Evolutionary conservation across 768 basidiomycete genomes (phyloP), one percentile per base, ranked within the genome.

Genomic region (Tricholoma bakamatsutake): DNA sequence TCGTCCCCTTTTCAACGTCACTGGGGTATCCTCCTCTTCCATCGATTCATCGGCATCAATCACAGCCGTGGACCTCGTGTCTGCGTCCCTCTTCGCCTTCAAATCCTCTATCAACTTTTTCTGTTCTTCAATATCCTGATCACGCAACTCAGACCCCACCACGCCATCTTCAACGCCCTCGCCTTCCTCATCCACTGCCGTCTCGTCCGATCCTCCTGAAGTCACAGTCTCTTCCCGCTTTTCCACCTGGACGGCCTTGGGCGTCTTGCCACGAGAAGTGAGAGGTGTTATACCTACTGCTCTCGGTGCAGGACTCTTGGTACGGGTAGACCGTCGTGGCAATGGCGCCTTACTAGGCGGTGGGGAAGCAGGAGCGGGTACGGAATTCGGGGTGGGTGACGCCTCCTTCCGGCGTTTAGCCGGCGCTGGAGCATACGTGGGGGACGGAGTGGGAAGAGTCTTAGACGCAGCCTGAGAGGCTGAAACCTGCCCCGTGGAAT

Each of bases 111-210:
- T 90, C 65, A 95, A 68, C 62, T 83, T 83, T 69, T 83, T 82
- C 71, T 93, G 89, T 64, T 92, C 90, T 31, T 74, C 76, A 42
- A 95, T 78, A 67, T 93, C 91, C 62, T 85, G 76, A 37, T 82
- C 76, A 5, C 78, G 80, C 66, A 89, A 77, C 62, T 85, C 81
- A 18, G 81, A 76, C 30, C 79, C 82, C 1, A 83, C 79, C 2
- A 87, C 72, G 17, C 64, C 65, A 27, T 78, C 75, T 40, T 84
- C 81, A 21, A 83, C 71, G 0, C 73, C 69, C 57, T 82, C 83
- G 0, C 70, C 75, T 31, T 88, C 85, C 62, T 86, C 85, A 49
- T 88, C 87, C 3, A 86, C 83, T 1, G 76, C 73, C 0, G 84
- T 82, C 65, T 85, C 80, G 33, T 88, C 87, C 1, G 83, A 84